Percentiles rank a stretch among this genome's conserved stretches.
Conservation (phyloP, 768 basidiomycete genomes). For the Pleurotus citrinopileatus region DNA sequence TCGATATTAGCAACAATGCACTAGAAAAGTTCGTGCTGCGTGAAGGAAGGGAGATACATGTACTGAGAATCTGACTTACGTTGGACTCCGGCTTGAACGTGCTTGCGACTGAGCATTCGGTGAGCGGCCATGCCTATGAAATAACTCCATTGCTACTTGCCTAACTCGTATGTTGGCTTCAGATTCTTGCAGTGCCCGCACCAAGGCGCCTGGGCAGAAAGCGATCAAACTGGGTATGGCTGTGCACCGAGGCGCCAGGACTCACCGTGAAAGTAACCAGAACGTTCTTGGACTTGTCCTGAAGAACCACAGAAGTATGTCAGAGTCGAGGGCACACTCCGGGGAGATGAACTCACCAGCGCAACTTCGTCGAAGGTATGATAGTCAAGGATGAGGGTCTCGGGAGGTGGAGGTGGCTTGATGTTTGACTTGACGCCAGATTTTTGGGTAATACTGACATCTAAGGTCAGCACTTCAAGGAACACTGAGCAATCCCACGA, state of each 20-base stretch:
- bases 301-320: slow-evolving; percentile 9
- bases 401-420: slow-evolving; percentile 78
- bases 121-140: neutral
- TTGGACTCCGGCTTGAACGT: slow-evolving; percentile 77
- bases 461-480: neutral
- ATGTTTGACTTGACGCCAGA: slow-evolving; percentile 85
- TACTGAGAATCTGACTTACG: slow-evolving; percentile 36
- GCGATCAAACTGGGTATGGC: neutral
- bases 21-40: slow-evolving; percentile 42
- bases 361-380: slow-evolving; percentile 77
- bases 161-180: slow-evolving; percentile 85
- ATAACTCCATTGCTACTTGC: slow-evolving; percentile 28
- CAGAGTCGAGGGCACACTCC: neutral
- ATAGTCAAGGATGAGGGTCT: slow-evolving; percentile 62
- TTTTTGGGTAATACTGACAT: slow-evolving; percentile 64
- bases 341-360: slow-evolving; percentile 36
- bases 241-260: slow-evolving; percentile 1
- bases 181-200: slow-evolving; percentile 94
- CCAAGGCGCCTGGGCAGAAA: slow-evolving; percentile 31
- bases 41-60: neutral
- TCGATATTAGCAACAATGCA: slow-evolving; percentile 90
- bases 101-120: slow-evolving; percentile 52
- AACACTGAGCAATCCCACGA: neutral
- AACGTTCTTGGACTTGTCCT: slow-evolving; percentile 76
- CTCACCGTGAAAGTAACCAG: slow-evolving; percentile 79